A percentile compares a stretch with the other conserved stretches of the same genome.
phyloP scores from a whole-genome alignment of 1,139 yeast species.

The Blastobotrys aristatus region DNA sequence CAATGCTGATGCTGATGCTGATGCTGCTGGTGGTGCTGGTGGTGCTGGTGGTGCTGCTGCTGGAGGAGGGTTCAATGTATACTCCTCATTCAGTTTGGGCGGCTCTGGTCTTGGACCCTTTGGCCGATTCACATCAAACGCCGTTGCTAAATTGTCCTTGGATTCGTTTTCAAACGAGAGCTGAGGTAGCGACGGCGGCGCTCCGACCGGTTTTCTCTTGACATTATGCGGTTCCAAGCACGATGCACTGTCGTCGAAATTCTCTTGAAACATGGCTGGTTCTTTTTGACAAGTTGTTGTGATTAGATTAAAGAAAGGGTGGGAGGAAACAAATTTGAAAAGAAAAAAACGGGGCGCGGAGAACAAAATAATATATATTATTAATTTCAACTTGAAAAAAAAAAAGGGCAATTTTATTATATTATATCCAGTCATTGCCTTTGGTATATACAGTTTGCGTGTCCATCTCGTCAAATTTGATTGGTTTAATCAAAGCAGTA shows the following conservation, averaged over 20 bases:
- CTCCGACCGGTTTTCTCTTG: conserved; percentile 17
- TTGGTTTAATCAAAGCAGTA: conserved; percentile 52
- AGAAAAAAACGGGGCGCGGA: neutral
- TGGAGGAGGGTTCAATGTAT: neutral
- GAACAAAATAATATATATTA: too few relatives aligned
- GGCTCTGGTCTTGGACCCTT: conserved; percentile 12
- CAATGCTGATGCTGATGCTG: neutral
- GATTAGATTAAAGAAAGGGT: neutral
- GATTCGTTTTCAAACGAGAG: conserved; percentile 8
- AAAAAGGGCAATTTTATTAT: neutral
- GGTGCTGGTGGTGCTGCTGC: neutral
- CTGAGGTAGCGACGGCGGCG: conserved; percentile 16
- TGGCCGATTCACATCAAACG: conserved; percentile 6
- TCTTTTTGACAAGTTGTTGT: neutral
- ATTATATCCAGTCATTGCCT: conserved; percentile 2
- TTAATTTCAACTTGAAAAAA: too few relatives aligned
- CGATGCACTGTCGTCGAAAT: conserved; percentile 7
- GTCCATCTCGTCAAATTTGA: neutral
- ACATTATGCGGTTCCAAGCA: conserved; percentile 5
- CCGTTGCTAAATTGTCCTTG: conserved; percentile 7
- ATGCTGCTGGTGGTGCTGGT: neutral
- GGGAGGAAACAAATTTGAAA: neutral
- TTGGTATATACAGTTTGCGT: neutral
- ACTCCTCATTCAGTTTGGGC: neutral
- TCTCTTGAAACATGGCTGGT: conserved; percentile 14